These are phyloP conservation scores for Sanghuangporus sanghuang DNA, from an alignment of 1,284 basidiomycete genomes.

Conservation along the genomic window DNA sequence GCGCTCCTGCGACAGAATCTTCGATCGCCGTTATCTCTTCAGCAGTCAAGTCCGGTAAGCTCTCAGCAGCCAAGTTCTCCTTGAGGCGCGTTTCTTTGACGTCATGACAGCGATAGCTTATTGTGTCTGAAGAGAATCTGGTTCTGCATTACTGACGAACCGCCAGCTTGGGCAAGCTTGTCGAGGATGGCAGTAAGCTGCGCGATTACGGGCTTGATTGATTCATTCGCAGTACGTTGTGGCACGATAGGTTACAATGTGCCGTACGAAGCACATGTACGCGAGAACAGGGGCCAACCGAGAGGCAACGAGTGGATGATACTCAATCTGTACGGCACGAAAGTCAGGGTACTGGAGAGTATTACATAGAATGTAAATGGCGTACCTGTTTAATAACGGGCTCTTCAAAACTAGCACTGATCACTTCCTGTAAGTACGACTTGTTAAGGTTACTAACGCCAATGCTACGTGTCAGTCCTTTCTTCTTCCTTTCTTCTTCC, in stretches of 20 bases:
- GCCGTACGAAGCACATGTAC: slow-evolving; percentile 59
- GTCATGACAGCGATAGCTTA: slow-evolving; percentile 67
- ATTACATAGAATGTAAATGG: not conserved
- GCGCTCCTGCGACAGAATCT: slow-evolving; percentile 50
- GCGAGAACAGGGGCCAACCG: slow-evolving; percentile 49
- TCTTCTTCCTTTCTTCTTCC: slow-evolving; percentile 28
- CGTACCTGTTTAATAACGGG: slow-evolving; percentile 78
- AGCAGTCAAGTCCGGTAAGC: slow-evolving; percentile 50
- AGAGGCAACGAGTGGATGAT: slow-evolving; percentile 75
- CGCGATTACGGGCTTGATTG: slow-evolving; percentile 36
- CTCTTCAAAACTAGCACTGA: slow-evolving; percentile 37
- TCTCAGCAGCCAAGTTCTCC: slow-evolving; percentile 56
- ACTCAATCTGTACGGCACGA: slow-evolving; percentile 54
- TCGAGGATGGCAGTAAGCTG: slow-evolving; percentile 43
- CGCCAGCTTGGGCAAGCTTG: slow-evolving; percentile 22
- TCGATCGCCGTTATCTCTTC: slow-evolving; percentile 64
- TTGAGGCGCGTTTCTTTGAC: slow-evolving; percentile 63
- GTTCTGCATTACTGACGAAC: slow-evolving; percentile 40
- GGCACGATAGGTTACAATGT: slow-evolving; percentile 60
- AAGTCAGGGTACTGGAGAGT: not conserved
- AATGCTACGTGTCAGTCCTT: slow-evolving; percentile 71
- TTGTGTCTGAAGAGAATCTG: slow-evolving; percentile 53
- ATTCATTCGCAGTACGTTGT: slow-evolving; percentile 48
- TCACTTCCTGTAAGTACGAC: slow-evolving; percentile 59
- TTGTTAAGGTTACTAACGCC: slow-evolving; percentile 83